Evolutionary conservation across 2,329 filamentous ascomycete species (phyloP), one percentile per base, ranked within the genome.

Genomic region (Tolypocladium nubicola): DNA sequence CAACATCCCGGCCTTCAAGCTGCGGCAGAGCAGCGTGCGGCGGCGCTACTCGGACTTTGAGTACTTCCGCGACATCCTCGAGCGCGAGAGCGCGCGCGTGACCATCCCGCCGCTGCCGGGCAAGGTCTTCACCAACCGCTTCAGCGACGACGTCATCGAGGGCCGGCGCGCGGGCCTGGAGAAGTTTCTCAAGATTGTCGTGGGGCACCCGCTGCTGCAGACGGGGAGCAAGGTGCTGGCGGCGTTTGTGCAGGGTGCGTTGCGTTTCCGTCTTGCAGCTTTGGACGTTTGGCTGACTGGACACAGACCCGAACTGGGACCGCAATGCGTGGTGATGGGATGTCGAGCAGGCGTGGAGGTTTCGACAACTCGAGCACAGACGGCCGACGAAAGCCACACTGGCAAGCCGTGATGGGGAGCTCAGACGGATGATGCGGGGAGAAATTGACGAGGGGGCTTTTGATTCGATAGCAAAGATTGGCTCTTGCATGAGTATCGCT

Each of bases 1-100:
- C 75, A 99, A 99, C 77, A 99, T 99, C 70, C 94, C 94, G 58
- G 92, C 94, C 66, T 99, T 99, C 83, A 97, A 97, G 79, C 85
- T 97, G 66, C 90, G 92, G 64, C 84, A 89, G 71, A 91, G 86
- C 62, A 84, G 86, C 65, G 94, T 99, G 61, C 90, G 92, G 65
- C 86, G 94, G 61, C 90, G 94, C 55, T 99, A 99, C 79, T 94
- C 88, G 58, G 94, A 99, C 74, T 99, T 99, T 72, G 94, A 99
- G 77, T 93, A 96, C 76, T 99, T 99, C 74, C 89, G 94, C 70
- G 94, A 99, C 74, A 96, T 97, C 62, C 84, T 99, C 60, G 94
- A 99, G 82, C 87, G 94, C 65, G 94, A 99, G 76, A 89, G 85
- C 66, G 92, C 92, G 58, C 84, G 93, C 63, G 94, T 99, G 58